A percentile compares a stretch with the other conserved stretches of the same genome.
phyloP scores from a whole-genome alignment of 192 early-diverging fungal species.

The Backusella parvicylindrica region DNA sequence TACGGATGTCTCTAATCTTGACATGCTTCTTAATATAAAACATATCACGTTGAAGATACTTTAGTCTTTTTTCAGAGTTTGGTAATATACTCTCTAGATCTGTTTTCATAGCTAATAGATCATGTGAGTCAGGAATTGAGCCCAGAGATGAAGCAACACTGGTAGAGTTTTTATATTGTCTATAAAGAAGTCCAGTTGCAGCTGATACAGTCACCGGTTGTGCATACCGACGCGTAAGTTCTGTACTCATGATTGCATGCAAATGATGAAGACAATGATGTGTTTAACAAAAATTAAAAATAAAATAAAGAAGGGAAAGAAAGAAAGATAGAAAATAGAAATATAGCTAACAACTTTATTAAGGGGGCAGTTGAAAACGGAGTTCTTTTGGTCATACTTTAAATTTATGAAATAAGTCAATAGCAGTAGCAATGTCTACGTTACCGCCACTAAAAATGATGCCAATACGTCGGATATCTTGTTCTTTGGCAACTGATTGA shows the following conservation, averaged over 20 bases:
- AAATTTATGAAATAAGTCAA: constrained; percentile 16
- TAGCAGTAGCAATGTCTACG: constrained; percentile 36
- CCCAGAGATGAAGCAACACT: constrained; percentile 14
- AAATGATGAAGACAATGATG: background rate
- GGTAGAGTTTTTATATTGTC: constrained; percentile 10
- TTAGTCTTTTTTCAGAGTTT: constrained; percentile 10
- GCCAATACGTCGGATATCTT: constrained; percentile 41
- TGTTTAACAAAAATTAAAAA: too few species aligned
- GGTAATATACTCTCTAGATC: constrained; percentile 23
- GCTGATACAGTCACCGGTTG: constrained; percentile 12
- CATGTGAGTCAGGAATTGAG: constrained; percentile 17
- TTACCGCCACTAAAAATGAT: constrained; percentile 52
- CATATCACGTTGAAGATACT: constrained; percentile 3
- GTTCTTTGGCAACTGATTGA: background rate
- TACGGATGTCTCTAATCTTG: constrained; percentile 7
- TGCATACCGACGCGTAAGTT: constrained; percentile 14
- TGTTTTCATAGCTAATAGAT: constrained; percentile 22
- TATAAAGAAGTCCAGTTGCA: constrained; percentile 7
- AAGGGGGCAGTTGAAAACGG: background rate
- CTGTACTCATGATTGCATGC: constrained; percentile 7
- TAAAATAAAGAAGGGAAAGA: background rate
- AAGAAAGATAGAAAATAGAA: background rate
- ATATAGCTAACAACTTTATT: too few species aligned
- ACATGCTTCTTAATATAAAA: constrained; percentile 5
- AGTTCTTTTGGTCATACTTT: background rate